These are phyloP conservation scores for Cerrena zonata DNA, from an alignment of 1,284 basidiomycete genomes.

Conservation along the genomic window DNA sequence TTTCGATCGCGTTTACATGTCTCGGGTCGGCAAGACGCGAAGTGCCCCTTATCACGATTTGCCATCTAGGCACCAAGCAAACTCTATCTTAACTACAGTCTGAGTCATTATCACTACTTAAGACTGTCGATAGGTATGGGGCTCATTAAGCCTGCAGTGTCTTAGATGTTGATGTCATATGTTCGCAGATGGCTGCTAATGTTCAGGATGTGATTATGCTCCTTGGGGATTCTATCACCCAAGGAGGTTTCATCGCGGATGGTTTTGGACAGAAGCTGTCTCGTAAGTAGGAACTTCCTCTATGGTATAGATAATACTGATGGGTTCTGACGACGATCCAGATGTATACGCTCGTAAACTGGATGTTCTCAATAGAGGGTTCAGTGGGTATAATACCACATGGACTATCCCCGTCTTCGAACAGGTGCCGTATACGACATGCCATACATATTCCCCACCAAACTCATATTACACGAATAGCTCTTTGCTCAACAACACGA, in stretches of 20 bases:
- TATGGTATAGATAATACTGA: background rate
- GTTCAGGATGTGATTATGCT: slow-evolving; percentile 64
- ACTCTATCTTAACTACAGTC: background rate
- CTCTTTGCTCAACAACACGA: slow-evolving; percentile 50
- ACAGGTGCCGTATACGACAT: slow-evolving; percentile 71
- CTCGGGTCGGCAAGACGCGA: slow-evolving; percentile 16
- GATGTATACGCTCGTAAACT: slow-evolving; percentile 73
- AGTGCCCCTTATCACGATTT: slow-evolving; percentile 6
- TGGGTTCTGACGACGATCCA: slow-evolving; percentile 23
- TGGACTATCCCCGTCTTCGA: slow-evolving; percentile 78
- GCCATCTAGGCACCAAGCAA: no score
- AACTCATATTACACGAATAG: slow-evolving; percentile 47
- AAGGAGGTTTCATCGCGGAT: slow-evolving; percentile 51
- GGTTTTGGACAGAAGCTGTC: slow-evolving; percentile 62
- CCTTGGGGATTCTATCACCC: slow-evolving; percentile 74
- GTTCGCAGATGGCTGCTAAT: slow-evolving; percentile 59
- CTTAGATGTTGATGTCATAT: no score
- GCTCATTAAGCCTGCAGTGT: no score
- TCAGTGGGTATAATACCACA: slow-evolving; percentile 77
- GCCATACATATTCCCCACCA: slow-evolving; percentile 57
- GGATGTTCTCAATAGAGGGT: slow-evolving; percentile 79
- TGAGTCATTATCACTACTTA: no score
- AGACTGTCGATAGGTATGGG: no score
- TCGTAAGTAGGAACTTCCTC: no score
- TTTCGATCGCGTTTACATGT: slow-evolving; percentile 8